Conservation (phyloP, 169 alveolate genomes). For the Neospora caninum region DNA sequence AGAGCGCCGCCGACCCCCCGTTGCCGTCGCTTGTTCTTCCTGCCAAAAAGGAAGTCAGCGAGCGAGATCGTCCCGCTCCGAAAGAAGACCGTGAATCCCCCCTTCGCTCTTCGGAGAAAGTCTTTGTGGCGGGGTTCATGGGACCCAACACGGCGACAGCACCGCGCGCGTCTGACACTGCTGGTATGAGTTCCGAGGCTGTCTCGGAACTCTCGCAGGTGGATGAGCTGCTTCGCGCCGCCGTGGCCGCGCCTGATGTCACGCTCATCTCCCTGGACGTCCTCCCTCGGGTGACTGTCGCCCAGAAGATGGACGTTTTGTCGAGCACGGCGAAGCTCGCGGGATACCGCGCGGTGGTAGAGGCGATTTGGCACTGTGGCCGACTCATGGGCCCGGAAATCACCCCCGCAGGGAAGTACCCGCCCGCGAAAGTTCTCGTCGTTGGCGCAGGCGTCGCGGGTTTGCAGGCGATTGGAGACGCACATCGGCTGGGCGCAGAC, state of each 20-base stretch:
- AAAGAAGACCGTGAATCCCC: not conserved
- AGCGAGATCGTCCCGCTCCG: not conserved
- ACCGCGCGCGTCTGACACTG: not conserved
- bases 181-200: not conserved
- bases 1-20: not conserved
- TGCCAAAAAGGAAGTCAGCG: not conserved
- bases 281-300: constrained; percentile 91
- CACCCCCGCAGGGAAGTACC: constrained; percentile 95
- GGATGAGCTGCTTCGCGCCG: not conserved
- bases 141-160: constrained; percentile 23
- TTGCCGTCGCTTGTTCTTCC: not conserved
- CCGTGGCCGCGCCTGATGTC: not conserved
- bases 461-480: constrained; percentile 91
- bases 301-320: constrained; percentile 91
- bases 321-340: constrained; percentile 92
- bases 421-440: constrained; percentile 91
- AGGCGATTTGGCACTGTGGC: constrained; percentile 88
- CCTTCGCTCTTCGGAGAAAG: not conserved
- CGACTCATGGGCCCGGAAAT: constrained; percentile 85
- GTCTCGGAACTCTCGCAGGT: not conserved
- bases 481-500: constrained; percentile 88
- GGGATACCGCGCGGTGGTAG: constrained; percentile 93
- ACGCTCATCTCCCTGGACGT: constrained; percentile 48
- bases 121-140: constrained; percentile 31
- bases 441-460: constrained; percentile 98